These are phyloP conservation scores for Trichophyton benhamiae DNA, from an alignment of 2,329 filamentous ascomycete species.

Conservation along the genomic window DNA sequence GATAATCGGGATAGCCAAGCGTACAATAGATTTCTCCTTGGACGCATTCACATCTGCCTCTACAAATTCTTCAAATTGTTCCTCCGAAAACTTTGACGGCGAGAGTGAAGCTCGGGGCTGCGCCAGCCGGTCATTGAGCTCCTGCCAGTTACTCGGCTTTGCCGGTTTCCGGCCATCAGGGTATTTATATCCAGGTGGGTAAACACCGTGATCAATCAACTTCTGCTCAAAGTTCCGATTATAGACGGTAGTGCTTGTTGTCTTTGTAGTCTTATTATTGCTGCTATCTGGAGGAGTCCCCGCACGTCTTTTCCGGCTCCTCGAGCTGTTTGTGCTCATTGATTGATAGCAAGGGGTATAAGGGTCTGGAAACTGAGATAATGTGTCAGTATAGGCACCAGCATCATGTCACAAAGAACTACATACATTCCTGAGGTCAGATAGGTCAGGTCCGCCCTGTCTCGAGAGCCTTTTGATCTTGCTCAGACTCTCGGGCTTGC, in stretches of 20 bases:
- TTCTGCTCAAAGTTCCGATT: constrained; percentile 28
- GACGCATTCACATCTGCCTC: constrained; percentile 18
- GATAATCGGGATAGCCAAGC: constrained; percentile 23
- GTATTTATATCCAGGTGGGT: constrained; percentile 18
- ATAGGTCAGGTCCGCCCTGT: constrained; percentile 9
- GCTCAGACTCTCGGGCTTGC: background rate
- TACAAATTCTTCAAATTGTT: constrained; percentile 21
- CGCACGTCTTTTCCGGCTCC: background rate
- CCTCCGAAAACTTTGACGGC: constrained; percentile 23
- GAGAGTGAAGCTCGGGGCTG: constrained; percentile 26
- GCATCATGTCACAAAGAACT: background rate
- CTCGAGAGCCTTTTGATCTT: constrained; percentile 8
- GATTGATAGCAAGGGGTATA: background rate
- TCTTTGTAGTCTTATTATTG: constrained; percentile 7
- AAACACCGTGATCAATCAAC: constrained; percentile 26
- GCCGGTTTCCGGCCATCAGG: constrained; percentile 17
- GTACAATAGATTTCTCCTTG: constrained; percentile 26
- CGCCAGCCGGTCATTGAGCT: constrained; percentile 20
- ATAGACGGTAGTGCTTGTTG: constrained; percentile 16
- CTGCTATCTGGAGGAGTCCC: background rate
- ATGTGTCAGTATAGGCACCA: background rate
- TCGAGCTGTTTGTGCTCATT: background rate
- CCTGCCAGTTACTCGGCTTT: constrained; percentile 22
- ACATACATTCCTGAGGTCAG: constrained; percentile 13
- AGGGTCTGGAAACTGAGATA: background rate